Evolutionary conservation across 805 yeast species (phyloP), one percentile per base, ranked within the genome.

Genomic region (Candida montana): DNA sequence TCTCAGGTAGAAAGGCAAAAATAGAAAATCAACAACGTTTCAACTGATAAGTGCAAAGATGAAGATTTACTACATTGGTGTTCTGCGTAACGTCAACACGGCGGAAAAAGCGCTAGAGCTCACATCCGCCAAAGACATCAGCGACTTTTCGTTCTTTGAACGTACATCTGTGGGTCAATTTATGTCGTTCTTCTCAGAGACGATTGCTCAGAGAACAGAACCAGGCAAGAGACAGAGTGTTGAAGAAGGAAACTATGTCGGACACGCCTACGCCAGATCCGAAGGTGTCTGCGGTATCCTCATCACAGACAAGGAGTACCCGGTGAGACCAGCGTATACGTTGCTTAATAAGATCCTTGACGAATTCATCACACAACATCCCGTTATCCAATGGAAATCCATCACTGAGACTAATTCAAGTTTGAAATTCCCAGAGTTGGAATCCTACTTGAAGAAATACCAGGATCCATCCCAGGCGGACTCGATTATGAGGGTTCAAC

Each of bases 391-490:
- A 48, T 89, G 96, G 96, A 62, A 61, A 35, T 57, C 64, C 43
- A 62, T 75, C 37, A 57, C 71, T 3, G 77, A 72, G 44, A 68
- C 73, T 2, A 59, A 60, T 33, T 51, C 75, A 15, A 58, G 63
- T 12, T 68, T 83, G 41, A 64, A 66, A 31, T 79, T 75, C 60
- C 77, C 76, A 20, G 77, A 75, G 46, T 71, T 91, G 55, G 84
- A 80, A 26, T 67, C 65, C 20, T 89, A 89, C 61, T 67, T 93
- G 52, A 67, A 71, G 54, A 86, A 86, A 58, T 93, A 93, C 67
- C 99, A 93, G 68, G 96, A 93, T 62, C 99, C 99, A 24, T 74
- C 83, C 32, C 96, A 93, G 69, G 98, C 98, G 0, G 99, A 93
- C 62, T 83, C 96, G 10, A 80, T 93, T 48, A 83, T 93, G 95